Conservation (phyloP, 148 eudicot genomes). For the Spergularia marina region DNA sequence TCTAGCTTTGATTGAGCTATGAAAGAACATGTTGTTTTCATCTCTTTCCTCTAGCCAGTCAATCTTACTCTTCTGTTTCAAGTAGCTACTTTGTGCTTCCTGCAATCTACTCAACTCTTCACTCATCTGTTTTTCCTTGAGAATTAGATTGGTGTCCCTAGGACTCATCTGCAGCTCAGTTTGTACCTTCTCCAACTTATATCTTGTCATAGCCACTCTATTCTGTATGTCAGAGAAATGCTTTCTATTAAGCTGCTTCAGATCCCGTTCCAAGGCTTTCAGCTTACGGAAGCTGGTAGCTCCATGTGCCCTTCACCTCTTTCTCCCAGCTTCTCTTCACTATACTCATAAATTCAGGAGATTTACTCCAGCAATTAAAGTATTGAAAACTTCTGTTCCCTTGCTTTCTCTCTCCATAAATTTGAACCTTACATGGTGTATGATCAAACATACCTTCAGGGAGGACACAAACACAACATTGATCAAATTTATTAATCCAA, state of each 20-base stretch:
- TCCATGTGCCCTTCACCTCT: not conserved
- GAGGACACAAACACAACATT: too few relatives aligned
- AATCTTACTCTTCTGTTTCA: not conserved
- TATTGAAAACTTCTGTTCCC: too few relatives aligned
- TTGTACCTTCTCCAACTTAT: too few relatives aligned
- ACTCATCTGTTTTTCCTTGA: not conserved
- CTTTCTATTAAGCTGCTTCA: not conserved
- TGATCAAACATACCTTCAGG: too few relatives aligned
- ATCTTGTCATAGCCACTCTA: too few relatives aligned
- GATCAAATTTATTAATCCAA: too few relatives aligned
- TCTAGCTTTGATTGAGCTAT: not conserved
- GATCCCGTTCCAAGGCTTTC: not conserved
- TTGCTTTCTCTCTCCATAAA: too few relatives aligned
- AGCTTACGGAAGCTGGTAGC: not conserved
- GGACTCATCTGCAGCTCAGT: fast-evolving
- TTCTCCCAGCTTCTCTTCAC: not conserved
- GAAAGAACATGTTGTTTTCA: not conserved
- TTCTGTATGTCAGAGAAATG: too few relatives aligned
- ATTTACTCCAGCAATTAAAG: too few relatives aligned
- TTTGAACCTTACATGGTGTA: too few relatives aligned
- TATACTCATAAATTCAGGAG: too few relatives aligned
- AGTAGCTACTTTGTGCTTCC: not conserved
- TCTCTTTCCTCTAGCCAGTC: not conserved
- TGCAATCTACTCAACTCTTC: not conserved
- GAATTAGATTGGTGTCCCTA: fast-evolving